Evolutionary conservation across 2,329 filamentous ascomycete species (phyloP).

Genomic region (Claviceps capensis): DNA sequence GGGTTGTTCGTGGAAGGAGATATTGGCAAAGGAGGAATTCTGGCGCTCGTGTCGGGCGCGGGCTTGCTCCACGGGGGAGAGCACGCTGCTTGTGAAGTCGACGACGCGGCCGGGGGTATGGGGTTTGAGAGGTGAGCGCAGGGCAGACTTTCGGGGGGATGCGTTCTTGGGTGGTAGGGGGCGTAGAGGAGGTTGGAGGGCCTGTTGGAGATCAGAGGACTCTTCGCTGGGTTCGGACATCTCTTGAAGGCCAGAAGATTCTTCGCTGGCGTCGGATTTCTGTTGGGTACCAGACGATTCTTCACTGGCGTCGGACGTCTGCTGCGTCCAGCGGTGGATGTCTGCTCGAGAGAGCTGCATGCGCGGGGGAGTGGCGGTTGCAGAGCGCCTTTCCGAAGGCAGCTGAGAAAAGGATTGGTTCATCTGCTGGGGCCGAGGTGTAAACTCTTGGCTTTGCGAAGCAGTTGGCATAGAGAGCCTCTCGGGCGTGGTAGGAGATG

Average conservation of each 20-base stretch:
- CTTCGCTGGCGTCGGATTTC: not conserved
- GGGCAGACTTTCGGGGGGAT: constrained; percentile 42
- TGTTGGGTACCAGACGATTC: constrained; percentile 20
- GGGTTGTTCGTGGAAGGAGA: constrained; percentile 1
- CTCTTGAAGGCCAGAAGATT: constrained; percentile 12
- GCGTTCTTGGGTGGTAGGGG: constrained; percentile 36
- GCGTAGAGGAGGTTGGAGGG: constrained; percentile 23
- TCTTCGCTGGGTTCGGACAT: constrained; percentile 24
- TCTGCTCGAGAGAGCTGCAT: constrained; percentile 29
- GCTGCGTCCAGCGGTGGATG: constrained; percentile 27
- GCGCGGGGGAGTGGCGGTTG: constrained; percentile 22
- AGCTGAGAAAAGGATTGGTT: constrained; percentile 25
- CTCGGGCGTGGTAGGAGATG: constrained; percentile 20
- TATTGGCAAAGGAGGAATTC: constrained; percentile 11
- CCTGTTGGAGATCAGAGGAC: constrained; percentile 19
- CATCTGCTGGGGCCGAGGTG: constrained; percentile 25
- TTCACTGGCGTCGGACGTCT: constrained; percentile 24
- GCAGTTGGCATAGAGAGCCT: constrained; percentile 20
- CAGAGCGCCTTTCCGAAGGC: constrained; percentile 13
- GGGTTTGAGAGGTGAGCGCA: constrained; percentile 43
- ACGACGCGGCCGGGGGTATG: constrained; percentile 45
- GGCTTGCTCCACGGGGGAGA: constrained; percentile 31
- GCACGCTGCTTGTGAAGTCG: constrained; percentile 39
- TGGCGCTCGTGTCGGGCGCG: constrained; percentile 18
- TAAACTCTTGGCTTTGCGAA: constrained; percentile 35